A percentile compares a stretch with the other conserved stretches of the same genome.
Evolutionary conservation across 2,329 filamentous ascomycete genomes (phyloP).

Genomic region (Acarospora socialis): DNA sequence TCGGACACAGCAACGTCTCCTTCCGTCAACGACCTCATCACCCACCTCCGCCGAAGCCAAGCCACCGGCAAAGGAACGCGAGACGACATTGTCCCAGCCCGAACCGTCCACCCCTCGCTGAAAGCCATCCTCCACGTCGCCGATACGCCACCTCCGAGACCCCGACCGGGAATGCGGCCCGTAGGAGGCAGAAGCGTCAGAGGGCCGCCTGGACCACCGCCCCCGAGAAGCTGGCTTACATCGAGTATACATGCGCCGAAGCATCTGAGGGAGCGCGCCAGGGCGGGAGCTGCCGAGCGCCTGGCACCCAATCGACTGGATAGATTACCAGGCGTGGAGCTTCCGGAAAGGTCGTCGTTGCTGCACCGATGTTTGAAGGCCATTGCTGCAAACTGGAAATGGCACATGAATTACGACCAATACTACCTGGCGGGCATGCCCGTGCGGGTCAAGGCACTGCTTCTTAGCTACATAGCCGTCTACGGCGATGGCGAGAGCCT

Average conservation of each 20-base stretch:
- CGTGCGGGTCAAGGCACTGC: slow-evolving; percentile 33
- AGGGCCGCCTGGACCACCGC: slow-evolving; percentile 29
- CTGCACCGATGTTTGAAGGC: slow-evolving; percentile 37
- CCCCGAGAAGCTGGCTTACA: slow-evolving; percentile 29
- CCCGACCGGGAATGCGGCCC: slow-evolving; percentile 22
- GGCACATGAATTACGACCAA: slow-evolving; percentile 43
- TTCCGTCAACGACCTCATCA: slow-evolving; percentile 34
- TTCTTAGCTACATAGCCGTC: slow-evolving; percentile 42
- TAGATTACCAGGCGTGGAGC: slow-evolving; percentile 25
- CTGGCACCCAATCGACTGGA: slow-evolving; percentile 20
- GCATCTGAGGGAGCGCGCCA: too few relatives aligned
- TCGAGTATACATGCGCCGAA: slow-evolving; percentile 14
- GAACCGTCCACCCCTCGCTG: slow-evolving; percentile 32
- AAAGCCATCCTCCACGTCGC: slow-evolving; percentile 31
- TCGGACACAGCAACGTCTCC: slow-evolving; percentile 9
- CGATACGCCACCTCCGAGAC: slow-evolving; percentile 28
- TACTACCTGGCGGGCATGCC: slow-evolving; percentile 39
- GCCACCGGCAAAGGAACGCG: slow-evolving; percentile 16
- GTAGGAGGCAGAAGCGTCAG: slow-evolving; percentile 24
- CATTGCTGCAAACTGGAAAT: slow-evolving; percentile 42
- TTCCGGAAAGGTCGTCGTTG: slow-evolving; percentile 30
- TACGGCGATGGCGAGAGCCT: slow-evolving; percentile 32
- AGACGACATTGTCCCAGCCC: slow-evolving; percentile 16
- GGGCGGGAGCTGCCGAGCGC: background rate
- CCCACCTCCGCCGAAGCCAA: slow-evolving; percentile 31